phyloP scores from a whole-genome alignment of 2,329 filamentous ascomycete species.

The Ophiocordyceps camponoti-saundersi region DNA sequence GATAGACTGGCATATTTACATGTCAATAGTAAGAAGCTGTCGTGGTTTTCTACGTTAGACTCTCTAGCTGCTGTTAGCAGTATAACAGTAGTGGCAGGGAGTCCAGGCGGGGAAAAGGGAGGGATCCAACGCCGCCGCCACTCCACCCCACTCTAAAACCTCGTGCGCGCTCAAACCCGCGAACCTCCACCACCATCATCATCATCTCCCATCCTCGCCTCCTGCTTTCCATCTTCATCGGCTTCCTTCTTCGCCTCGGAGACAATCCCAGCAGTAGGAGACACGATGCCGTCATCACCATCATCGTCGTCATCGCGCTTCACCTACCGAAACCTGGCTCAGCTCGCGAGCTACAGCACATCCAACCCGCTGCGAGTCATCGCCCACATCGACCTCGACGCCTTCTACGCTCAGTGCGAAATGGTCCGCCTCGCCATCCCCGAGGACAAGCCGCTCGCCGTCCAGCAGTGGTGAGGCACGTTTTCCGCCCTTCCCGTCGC shows the following conservation, averaged over 20 bases:
- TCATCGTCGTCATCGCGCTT: conserved; percentile 42
- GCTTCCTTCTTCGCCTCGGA: too few relatives aligned
- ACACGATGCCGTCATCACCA: background rate
- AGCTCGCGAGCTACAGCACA: conserved; percentile 53
- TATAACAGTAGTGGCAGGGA: too few relatives aligned
- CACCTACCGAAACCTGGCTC: conserved; percentile 67
- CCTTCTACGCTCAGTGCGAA: conserved; percentile 95
- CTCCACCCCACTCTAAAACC: background rate
- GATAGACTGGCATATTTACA: too few relatives aligned
- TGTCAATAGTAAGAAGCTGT: too few relatives aligned
- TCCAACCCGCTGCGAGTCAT: conserved; percentile 71
- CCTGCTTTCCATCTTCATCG: background rate
- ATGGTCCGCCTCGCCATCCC: conserved; percentile 66
- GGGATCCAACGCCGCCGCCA: background rate
- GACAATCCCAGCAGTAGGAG: too few relatives aligned
- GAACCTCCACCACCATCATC: background rate
- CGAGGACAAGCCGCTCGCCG: conserved; percentile 67
- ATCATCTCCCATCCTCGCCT: background rate
- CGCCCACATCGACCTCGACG: conserved; percentile 88
- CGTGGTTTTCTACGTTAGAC: too few relatives aligned
- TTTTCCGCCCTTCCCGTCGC: background rate
- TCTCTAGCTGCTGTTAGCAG: too few relatives aligned
- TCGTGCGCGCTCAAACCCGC: background rate
- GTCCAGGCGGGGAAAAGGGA: background rate
- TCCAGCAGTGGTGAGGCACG: conserved; percentile 64